phyloP scores from a whole-genome alignment of 495 filamentous ascomycete genomes.

The Trichoderma parareesei region DNA sequence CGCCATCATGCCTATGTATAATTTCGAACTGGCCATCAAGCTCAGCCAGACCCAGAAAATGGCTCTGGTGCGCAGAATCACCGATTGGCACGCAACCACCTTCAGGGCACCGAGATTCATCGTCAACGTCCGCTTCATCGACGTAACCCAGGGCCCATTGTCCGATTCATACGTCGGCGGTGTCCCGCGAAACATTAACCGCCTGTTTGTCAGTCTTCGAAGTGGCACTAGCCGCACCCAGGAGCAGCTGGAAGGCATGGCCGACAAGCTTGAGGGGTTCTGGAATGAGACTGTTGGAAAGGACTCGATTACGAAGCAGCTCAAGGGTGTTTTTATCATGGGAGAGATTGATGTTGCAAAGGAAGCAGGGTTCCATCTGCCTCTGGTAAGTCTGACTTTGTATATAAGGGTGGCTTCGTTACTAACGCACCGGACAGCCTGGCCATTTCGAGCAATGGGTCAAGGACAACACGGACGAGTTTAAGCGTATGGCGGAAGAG shows the following conservation, averaged over 20 bases:
- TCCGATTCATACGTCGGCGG: not conserved
- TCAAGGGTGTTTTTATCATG: not conserved
- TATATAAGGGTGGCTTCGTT: not conserved
- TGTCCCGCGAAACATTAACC: not conserved
- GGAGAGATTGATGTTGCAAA: not conserved
- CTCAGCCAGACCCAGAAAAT: not conserved
- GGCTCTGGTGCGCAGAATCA: not conserved
- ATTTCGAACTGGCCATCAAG: not conserved
- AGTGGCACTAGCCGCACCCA: not conserved
- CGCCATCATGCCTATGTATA: not conserved
- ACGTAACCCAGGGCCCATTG: not conserved
- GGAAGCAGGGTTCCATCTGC: not conserved
- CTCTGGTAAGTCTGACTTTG: not conserved
- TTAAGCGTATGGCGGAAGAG: not conserved
- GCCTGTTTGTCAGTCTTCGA: not conserved
- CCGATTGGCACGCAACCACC: constrained; percentile 1
- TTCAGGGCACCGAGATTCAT: not conserved
- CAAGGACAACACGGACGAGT: constrained; percentile 2
- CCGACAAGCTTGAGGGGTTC: not conserved
- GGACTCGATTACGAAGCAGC: not conserved
- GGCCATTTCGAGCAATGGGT: constrained; percentile 3
- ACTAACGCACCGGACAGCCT: not conserved
- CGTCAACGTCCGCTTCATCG: not conserved
- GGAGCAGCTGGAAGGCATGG: not conserved
- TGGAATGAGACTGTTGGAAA: constrained; percentile 1